These are phyloP conservation scores for Alternaria brassicae DNA, from an alignment of 2,329 filamentous ascomycete genomes.

Conservation along the genomic window DNA sequence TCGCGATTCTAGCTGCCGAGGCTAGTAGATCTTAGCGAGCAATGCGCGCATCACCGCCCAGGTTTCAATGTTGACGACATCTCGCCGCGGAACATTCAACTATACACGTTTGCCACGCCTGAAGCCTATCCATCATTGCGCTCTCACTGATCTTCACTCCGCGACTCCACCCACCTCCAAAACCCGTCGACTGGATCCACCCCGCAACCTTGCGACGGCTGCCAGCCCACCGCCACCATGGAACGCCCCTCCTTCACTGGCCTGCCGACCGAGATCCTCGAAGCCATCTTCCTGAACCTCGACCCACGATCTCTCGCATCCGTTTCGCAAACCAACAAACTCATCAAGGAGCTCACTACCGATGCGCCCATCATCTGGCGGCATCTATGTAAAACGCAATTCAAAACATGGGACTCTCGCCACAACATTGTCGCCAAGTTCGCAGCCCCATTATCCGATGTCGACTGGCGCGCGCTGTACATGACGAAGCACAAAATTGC, in stretches of 20 bases:
- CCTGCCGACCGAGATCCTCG: constrained; percentile 85
- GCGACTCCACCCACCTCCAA: not conserved
- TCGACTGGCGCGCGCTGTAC: constrained; percentile 73
- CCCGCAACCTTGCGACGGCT: not conserved
- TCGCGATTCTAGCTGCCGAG: constrained; percentile 21
- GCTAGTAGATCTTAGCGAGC: constrained; percentile 20
- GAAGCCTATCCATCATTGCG: not conserved
- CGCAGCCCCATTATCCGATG: constrained; percentile 59
- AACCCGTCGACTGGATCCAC: not conserved
- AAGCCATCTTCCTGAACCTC: constrained; percentile 74
- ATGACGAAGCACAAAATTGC: constrained; percentile 47
- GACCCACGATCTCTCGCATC: constrained; percentile 59
- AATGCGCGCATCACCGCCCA: constrained; percentile 21
- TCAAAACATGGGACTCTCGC: constrained; percentile 74
- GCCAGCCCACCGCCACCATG: constrained; percentile 5
- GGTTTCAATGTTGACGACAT: constrained; percentile 26
- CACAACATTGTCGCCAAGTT: constrained; percentile 45
- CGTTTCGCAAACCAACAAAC: constrained; percentile 67
- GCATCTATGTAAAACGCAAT: constrained; percentile 71
- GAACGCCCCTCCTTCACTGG: constrained; percentile 31
- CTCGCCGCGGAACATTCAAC: not conserved
- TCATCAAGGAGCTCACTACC: constrained; percentile 69
- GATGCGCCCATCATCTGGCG: constrained; percentile 82
- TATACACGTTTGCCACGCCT: constrained; percentile 4
- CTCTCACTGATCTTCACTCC: not conserved